phyloP scores from a whole-genome alignment of 2,329 filamentous ascomycete genomes.

The Rhytidhysteron rufulum region DNA sequence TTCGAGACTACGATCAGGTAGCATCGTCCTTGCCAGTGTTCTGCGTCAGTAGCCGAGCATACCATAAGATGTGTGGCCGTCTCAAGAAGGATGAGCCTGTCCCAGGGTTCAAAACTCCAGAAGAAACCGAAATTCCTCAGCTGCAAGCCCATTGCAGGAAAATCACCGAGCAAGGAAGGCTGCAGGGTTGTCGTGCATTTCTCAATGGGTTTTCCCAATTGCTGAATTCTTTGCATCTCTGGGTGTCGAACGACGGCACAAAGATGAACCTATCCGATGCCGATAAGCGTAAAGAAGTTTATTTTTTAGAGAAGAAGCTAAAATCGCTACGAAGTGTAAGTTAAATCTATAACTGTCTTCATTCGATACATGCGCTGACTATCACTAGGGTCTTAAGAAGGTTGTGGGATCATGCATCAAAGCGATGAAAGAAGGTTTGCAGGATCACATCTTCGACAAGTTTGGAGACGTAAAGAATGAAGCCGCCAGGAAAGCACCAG shows the following conservation, averaged over 20 bases:
- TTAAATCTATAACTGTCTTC: too few species aligned
- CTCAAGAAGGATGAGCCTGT: slow-evolving; percentile 51
- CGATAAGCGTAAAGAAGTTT: slow-evolving; percentile 37
- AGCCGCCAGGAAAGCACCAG: slow-evolving; percentile 36
- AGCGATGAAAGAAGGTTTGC: slow-evolving; percentile 39
- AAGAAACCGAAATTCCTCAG: slow-evolving; percentile 58
- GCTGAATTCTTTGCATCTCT: slow-evolving; percentile 51
- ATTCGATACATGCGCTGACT: too few species aligned
- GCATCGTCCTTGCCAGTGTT: slow-evolving; percentile 58
- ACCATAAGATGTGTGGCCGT: slow-evolving; percentile 58
- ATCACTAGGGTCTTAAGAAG: slow-evolving; percentile 35
- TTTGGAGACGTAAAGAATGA: slow-evolving; percentile 37
- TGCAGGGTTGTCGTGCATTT: slow-evolving; percentile 45
- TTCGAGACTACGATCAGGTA: slow-evolving; percentile 57
- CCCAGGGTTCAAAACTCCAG: slow-evolving; percentile 48
- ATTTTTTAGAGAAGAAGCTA: slow-evolving; percentile 38
- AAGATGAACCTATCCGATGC: slow-evolving; percentile 38
- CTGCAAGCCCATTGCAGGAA: slow-evolving; percentile 58
- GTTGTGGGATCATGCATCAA: slow-evolving; percentile 37
- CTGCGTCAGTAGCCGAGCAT: slow-evolving; percentile 60
- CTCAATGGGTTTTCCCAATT: slow-evolving; percentile 50
- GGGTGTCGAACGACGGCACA: slow-evolving; percentile 44
- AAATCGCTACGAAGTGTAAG: too few species aligned
- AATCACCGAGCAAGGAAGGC: slow-evolving; percentile 50
- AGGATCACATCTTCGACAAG: slow-evolving; percentile 46